Percentiles rank a stretch among this genome's conserved stretches.
Evolutionary conservation across 305 asterid genomes (phyloP).

Genomic region (Caryopteris hybrid): DNA sequence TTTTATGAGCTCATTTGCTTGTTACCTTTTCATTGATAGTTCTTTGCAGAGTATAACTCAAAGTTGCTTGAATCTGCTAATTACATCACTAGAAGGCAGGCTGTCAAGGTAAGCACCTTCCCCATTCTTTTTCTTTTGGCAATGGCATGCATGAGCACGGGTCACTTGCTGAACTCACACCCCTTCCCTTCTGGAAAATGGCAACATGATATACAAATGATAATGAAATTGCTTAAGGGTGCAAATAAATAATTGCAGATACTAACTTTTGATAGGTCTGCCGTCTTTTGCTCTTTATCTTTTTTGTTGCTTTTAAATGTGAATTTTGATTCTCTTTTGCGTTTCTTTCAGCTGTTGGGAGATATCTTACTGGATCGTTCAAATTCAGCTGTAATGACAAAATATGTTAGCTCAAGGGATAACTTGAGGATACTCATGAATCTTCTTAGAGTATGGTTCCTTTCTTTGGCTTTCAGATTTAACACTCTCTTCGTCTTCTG

Average conservation of each 20-base stretch:
- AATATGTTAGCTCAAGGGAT: conserved; percentile 83
- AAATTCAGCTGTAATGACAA: conserved; percentile 83
- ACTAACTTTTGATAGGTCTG: not conserved
- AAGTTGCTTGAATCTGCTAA: conserved; percentile 71
- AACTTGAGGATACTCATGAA: conserved; percentile 97
- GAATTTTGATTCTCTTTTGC: conserved; percentile 13
- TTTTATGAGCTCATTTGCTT: conserved; percentile 18
- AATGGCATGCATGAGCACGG: not conserved
- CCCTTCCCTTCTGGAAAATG: not conserved
- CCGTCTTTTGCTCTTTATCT: not conserved
- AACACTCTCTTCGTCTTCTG: not conserved
- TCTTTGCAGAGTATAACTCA: conserved; percentile 70
- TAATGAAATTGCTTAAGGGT: not conserved
- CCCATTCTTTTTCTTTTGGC: conserved; percentile 2
- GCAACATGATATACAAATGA: not conserved
- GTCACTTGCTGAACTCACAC: not conserved
- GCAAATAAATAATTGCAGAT: not conserved
- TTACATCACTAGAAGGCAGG: conserved; percentile 80
- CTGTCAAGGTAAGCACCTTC: conserved; percentile 51
- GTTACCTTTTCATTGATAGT: conserved; percentile 31
- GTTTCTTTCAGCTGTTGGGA: conserved; percentile 29
- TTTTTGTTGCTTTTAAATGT: not conserved
- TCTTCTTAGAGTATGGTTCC: conserved; percentile 76
- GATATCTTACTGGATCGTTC: conserved; percentile 80
- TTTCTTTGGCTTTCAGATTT: conserved; percentile 10